Evolutionary conservation across 495 filamentous ascomycete genomes (phyloP), one percentile per base, ranked within the genome.

Genomic region (Rhizodiscina lignyota): DNA sequence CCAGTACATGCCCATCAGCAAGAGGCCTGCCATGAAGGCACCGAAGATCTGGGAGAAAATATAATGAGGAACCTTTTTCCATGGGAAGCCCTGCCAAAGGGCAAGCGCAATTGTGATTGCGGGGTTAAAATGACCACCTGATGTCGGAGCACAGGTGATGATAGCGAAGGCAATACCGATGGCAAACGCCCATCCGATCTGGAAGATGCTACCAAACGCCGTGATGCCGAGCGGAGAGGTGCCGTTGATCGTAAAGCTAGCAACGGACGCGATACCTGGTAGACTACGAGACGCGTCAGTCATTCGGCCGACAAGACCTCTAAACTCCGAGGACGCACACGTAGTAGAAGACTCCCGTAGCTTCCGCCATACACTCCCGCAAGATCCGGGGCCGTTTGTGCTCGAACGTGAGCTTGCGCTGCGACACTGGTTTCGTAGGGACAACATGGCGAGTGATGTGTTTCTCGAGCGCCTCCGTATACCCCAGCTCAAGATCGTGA

Each of bases 151-250:
- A 35, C 62, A 66, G 26, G 58, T 59, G 32, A 67, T 64, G 48
- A 70, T 67, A 21, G 66, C 66, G 40, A 70, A 67, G 10, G 63
- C 58, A 39, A 70, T 70, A 6, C 66, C 66, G 28, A 68, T 41
- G 18, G 62, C 63, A 41, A 60, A 67, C 3, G 63, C 60, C 41
- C 49, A 61, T 18, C 65, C 65, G 34, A 67, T 63, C 35, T 62
- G 55, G 42, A 67, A 60, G 32, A 69, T 39, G 32, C 48, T 56
- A 26, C 63, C 54, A 36, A 61, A 67, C 5, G 47, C 52, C 0
- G 57, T 18, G 8, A 6, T 8, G 24, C 8, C 13, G 24, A 8
- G 24, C 24, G 8, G 50, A 24, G 45, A 41, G 19, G 38, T 46
- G 8, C 41, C 44, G 40, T 64, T 59, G n/a, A 67, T 26, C 20